Evolutionary conservation across 441 rosid species (phyloP), one percentile per base, ranked within the genome.

Genomic region (Jatropha multifida): DNA sequence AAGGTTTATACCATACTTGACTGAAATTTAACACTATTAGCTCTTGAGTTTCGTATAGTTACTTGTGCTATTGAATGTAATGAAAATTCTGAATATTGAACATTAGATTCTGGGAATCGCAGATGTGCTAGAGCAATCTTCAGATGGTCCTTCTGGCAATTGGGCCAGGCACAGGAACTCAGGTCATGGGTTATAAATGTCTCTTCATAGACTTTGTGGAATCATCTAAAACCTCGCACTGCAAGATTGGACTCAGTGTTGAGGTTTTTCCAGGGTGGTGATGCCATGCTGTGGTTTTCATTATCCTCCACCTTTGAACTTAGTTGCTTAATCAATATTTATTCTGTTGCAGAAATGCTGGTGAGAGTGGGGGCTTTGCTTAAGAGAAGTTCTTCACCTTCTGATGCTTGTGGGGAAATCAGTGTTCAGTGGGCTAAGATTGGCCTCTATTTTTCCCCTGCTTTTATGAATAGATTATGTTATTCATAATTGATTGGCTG

Each of bases 91-190:
- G 87, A 86, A 79, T 86, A 87, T 84, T 89, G 82, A 85, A 89
- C 81, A 61, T 78, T 84, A 89, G 93, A 85, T 89, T 89, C 87
- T 88, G 91, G 93, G 95, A 89, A 85, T 89, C 88, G 88, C 90
- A 89, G 91, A 90, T 90, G 61, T 81, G 85, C 91, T 87, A 86
- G 93, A 87, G 93, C 87, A 81, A 74, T 86, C 90, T 85, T 83
- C 89, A 82, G 90, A 85, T 85, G 86, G 89, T 85, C 84, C 79
- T 82, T 84, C 90, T 87, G 88, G 90, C 86, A 85, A 75, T 81
- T 84, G 87, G 87, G 92, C 88, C 90, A 84, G 90, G 84, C 87
- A 77, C 81, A 77, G 85, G 90, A 87, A 83, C 85, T 84, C 85
- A 80, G 87, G 75, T 81, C 85, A 86, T 85, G 86, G 85, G 89